Base-by-base conservation (phyloP, 176 grass and related monocot genomes). In the Phoenix roebelenii region DNA sequence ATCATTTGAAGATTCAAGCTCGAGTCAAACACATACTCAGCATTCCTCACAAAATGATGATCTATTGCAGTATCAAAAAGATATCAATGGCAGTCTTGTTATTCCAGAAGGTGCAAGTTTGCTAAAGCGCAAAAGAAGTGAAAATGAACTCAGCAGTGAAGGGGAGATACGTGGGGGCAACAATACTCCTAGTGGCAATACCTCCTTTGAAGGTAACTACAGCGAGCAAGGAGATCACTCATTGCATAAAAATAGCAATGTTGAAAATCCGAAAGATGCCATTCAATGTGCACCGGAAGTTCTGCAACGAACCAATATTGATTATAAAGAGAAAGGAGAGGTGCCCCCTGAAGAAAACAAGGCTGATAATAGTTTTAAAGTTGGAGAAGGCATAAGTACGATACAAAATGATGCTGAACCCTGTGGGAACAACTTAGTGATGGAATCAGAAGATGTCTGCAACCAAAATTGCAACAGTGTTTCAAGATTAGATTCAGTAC, bases 121-220 rank as follows among this genome's bases (percentile, higher is more conserved):
- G 20, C 72, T 78, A 72, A 92, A 98, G 66, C 75, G 79, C 23
- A 98, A 92, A 85, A 88, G 79, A 88, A 83, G 63, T 73, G 77
- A 35, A 55, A 76, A 88, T 72, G 74, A 81, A 48, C 35, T 60
- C 71, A 35, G 17, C 61, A 63, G 19, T 16, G 63, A 54, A 5
- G 25, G 25, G 14, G 61, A 68, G 55, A 22, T 62, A 25, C 59
- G 51, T 58, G 70, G 51, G 22, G 52, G 51, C 22, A 23, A 17
- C n/a, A 30, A 16, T 49, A 54, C 23, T 54, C 4, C 16, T 64
- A 7, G 22, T 72, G 52, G 15, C 49, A 54, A 60, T 72, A 24
- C 49, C 66, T 60, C 71, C 23, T 30, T 18, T 48, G 65, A 68
- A 68, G 81, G 61, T 53, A 53, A 68, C 4, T 17, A 57, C 24